Evolutionary conservation across 1,284 basidiomycete genomes (phyloP).

Genomic region (Ceratobasidium sp.): DNA sequence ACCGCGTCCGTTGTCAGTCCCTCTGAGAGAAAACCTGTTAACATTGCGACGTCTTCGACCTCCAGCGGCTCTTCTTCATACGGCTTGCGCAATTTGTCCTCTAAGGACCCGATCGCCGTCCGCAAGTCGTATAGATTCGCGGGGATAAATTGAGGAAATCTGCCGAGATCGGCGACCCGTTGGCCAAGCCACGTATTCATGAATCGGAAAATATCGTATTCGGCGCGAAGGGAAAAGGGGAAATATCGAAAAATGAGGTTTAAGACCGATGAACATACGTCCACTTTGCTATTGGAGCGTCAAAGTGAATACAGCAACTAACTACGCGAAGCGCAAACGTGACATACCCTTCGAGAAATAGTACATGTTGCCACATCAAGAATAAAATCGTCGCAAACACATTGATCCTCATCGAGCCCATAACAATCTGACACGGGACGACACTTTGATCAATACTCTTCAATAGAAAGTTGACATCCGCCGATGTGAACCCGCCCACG

Average conservation of each 20-base stretch:
- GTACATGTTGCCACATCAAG: not conserved
- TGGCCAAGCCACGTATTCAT: not conserved
- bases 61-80: too few relatives aligned
- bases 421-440: not conserved
- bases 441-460: not conserved
- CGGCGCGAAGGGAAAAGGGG: not conserved
- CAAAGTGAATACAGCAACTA: not conserved
- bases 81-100: too few relatives aligned
- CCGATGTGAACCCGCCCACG: not conserved
- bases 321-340: not conserved
- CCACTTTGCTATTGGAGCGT: not conserved
- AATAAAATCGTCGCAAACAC: not conserved
- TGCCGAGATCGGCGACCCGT: too few relatives aligned
- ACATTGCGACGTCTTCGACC: too few relatives aligned
- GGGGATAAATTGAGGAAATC: too few relatives aligned
- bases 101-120: too few relatives aligned
- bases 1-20: too few relatives aligned
- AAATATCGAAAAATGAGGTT: not conserved
- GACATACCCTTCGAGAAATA: not conserved
- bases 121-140: too few relatives aligned
- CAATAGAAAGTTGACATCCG: not conserved
- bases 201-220: not conserved
- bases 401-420: not conserved
- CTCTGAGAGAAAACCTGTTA: too few relatives aligned
- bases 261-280: not conserved